Conservation (phyloP, 2,329 filamentous ascomycete genomes). For the Fusarium kyushuense region DNA sequence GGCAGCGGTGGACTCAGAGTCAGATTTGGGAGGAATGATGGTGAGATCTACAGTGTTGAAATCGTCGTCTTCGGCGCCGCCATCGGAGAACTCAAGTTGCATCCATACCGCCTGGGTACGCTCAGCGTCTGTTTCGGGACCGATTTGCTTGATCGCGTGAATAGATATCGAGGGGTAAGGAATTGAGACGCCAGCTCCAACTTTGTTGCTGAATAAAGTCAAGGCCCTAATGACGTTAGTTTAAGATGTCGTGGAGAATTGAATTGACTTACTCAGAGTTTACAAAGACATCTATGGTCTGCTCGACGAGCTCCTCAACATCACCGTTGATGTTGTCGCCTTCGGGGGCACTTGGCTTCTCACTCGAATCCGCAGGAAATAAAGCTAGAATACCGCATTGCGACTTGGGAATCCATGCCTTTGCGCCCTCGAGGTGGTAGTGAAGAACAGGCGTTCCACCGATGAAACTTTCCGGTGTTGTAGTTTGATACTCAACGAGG, state of each 20-base stretch:
- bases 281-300: constrained; percentile 68
- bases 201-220: constrained; percentile 71
- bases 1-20: constrained; percentile 42
- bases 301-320: constrained; percentile 57
- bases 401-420: constrained; percentile 67
- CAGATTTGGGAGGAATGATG: constrained; percentile 64
- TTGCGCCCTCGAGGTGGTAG: constrained; percentile 68
- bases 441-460: constrained; percentile 78
- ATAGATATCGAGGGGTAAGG: constrained; percentile 81
- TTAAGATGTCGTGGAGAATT: not conserved
- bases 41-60: constrained; percentile 76
- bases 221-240: constrained; percentile 56
- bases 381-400: constrained; percentile 68
- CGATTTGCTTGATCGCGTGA: constrained; percentile 76
- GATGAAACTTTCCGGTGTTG: constrained; percentile 79
- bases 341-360: constrained; percentile 46
- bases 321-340: constrained; percentile 47
- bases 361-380: constrained; percentile 58
- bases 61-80: constrained; percentile 71
- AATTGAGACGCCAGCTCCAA: constrained; percentile 72
- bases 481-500: constrained; percentile 76
- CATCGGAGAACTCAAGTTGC: constrained; percentile 74
- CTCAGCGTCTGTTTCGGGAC: constrained; percentile 52
- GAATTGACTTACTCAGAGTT: constrained; percentile 64
- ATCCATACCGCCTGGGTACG: constrained; percentile 70